Evolutionary conservation across 2,329 filamentous ascomycete species (phyloP), one percentile per base, ranked within the genome.

Genomic region (Macrophomina phaseolina): DNA sequence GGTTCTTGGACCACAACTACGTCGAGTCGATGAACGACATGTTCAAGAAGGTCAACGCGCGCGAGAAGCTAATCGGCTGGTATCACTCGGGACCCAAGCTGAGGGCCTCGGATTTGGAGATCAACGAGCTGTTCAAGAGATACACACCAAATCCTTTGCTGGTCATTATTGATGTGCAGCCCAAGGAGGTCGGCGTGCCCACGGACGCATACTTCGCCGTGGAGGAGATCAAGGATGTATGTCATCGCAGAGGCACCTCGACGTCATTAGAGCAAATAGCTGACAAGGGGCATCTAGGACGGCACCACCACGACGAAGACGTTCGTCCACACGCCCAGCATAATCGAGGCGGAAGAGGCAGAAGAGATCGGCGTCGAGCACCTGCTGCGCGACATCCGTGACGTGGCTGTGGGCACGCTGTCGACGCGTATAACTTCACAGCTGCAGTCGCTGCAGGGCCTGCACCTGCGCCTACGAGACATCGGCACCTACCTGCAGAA

Each of bases 1-100:
- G 95, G 95, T 99, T 98, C 79, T 83, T 99, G 71, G 95, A 99
- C 80, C 95, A 99, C 86, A 98, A 98, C 87, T 99, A 97, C 77
- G 92, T 99, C 80, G 95, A 99, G 82, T 92, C 91, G 73, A 99
- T 99, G 95, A 97, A 95, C 83, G 95, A 98, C 81, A 99, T 99
- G 95, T 99, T 99, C 87, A 99, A 99, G 86, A 98, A 98, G 84
- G 94, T 99, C 86, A 99, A 99, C 84, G 95, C 95, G 69, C 87
- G 92, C 70, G 95, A 99, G 84, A 98, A 98, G 89, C 87, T 99
- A 79, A 96, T 99, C 86, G 95, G 95, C 77, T 99, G 95, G 95
- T 99, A 99, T 81, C 95, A 99, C 82, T 97, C 95, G 23, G 95
- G 95, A 49, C 95, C 95, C 46, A 99, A 98, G 86, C 86, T 99